These are phyloP conservation scores for Pelagophyceae sp. DNA, from an alignment of 352 stramenopile species.

Conservation along the genomic window DNA sequence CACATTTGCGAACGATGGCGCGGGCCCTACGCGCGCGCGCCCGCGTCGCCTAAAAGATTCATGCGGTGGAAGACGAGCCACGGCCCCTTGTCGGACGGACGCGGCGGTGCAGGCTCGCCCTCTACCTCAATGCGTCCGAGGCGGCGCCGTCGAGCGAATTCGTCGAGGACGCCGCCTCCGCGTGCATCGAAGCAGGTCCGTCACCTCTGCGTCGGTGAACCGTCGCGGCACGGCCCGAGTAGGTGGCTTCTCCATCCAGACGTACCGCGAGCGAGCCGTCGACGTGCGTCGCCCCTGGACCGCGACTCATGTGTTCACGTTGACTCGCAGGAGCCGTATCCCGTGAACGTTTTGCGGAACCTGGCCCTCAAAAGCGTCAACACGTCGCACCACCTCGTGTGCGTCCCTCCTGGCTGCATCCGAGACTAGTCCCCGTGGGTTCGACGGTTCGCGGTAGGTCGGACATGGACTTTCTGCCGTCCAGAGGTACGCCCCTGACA, in stretches of 20 bases:
- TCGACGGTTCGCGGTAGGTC: background rate
- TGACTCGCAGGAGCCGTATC: background rate
- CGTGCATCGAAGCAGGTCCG: too few relatives aligned
- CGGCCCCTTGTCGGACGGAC: background rate
- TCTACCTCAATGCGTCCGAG: background rate
- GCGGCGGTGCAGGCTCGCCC: background rate
- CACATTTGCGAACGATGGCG: constrained; percentile 10
- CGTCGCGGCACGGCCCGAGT: too few relatives aligned
- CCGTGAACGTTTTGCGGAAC: constrained; percentile 5
- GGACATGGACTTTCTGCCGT: constrained; percentile 13
- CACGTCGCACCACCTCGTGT: constrained; percentile 11
- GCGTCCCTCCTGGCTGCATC: background rate
- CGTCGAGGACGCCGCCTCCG: background rate
- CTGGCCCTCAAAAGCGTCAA: background rate
- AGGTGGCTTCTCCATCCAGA: too few relatives aligned
- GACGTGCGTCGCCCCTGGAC: background rate
- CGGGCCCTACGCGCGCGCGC: background rate
- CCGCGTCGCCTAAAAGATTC: too few relatives aligned
- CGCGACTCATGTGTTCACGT: background rate
- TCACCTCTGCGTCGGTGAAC: too few relatives aligned
- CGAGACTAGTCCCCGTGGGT: background rate
- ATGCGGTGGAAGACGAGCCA: too few relatives aligned
- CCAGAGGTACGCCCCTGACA: background rate
- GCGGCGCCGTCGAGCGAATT: background rate
- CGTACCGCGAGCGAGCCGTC: too few relatives aligned